Evolutionary conservation across 768 basidiomycete species (phyloP).

Genomic region (Lyophyllum decastes): DNA sequence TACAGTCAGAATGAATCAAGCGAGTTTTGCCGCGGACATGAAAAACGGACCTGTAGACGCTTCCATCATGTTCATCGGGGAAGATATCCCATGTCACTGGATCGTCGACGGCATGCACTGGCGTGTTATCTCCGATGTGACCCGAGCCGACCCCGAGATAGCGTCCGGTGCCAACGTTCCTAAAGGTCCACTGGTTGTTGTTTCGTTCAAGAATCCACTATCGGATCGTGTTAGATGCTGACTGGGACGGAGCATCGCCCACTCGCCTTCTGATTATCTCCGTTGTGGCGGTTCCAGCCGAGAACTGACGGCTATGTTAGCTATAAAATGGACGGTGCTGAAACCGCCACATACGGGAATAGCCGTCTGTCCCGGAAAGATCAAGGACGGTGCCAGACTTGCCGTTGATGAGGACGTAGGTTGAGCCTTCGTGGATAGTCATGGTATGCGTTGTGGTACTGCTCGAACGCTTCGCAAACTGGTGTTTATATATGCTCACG

Average conservation of each 20-base stretch:
- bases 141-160: slow-evolving; percentile 19
- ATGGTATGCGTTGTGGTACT: slow-evolving; percentile 7
- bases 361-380: slow-evolving; percentile 47
- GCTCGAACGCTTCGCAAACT: not conserved
- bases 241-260: not conserved
- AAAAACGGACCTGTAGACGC: slow-evolving; percentile 20
- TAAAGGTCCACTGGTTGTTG: slow-evolving; percentile 19
- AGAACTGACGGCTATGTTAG: slow-evolving; percentile 33
- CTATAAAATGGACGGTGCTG: not conserved
- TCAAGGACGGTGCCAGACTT: slow-evolving; percentile 44
- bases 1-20: not conserved
- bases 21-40: not conserved
- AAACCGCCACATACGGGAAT: slow-evolving; percentile 31
- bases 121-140: slow-evolving; percentile 5
- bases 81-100: slow-evolving; percentile 23
- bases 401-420: slow-evolving; percentile 23
- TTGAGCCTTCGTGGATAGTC: slow-evolving; percentile 12
- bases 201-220: slow-evolving; percentile 21
- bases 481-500: slow-evolving; percentile 1
- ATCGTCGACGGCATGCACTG: slow-evolving; percentile 13
- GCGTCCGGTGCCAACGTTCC: slow-evolving; percentile 15
- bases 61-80: slow-evolving; percentile 14
- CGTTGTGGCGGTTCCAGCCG: slow-evolving; percentile 38
- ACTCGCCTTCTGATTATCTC: slow-evolving; percentile 44
- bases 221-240: not conserved